A percentile compares a stretch with the other conserved stretches of the same genome.
Evolutionary conservation across 345 rosid species (phyloP).

Genomic region (Eucalyptus sp.): DNA sequence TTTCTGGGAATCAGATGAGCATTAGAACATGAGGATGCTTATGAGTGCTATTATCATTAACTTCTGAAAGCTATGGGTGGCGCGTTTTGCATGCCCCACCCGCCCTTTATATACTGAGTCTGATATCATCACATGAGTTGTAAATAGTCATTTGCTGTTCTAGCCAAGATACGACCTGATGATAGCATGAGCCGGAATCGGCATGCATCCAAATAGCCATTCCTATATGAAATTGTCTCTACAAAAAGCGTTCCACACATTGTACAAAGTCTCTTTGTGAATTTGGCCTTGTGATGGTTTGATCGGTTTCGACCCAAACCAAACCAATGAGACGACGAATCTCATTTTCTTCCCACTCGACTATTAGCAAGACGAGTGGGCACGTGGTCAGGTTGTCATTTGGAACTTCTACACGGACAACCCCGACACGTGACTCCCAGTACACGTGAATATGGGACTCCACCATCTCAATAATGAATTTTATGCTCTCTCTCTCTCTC

Average conservation of each 20-base stretch:
- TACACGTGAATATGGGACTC: neutral
- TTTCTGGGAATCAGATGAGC: neutral
- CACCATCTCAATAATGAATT: neutral
- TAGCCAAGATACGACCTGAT: neutral
- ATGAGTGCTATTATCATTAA: neutral
- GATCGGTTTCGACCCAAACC: neutral
- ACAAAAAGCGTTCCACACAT: neutral
- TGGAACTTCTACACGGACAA: neutral
- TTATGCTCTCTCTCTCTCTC: neutral
- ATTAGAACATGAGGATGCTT: neutral
- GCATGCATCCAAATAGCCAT: neutral
- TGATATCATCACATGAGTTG: neutral
- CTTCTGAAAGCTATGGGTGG: neutral
- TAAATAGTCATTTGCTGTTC: neutral
- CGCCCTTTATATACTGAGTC: neutral
- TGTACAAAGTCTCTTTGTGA: neutral
- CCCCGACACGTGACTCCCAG: neutral
- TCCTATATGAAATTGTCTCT: neutral
- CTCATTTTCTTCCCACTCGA: neutral
- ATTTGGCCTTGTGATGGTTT: neutral
- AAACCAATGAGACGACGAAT: neutral
- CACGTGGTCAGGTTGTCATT: neutral
- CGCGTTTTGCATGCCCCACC: neutral
- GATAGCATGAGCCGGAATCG: neutral
- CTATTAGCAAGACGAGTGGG: neutral